These are phyloP conservation scores for Phaffomyces thermotolerans DNA, from an alignment of 805 yeast species.

Conservation along the genomic window DNA sequence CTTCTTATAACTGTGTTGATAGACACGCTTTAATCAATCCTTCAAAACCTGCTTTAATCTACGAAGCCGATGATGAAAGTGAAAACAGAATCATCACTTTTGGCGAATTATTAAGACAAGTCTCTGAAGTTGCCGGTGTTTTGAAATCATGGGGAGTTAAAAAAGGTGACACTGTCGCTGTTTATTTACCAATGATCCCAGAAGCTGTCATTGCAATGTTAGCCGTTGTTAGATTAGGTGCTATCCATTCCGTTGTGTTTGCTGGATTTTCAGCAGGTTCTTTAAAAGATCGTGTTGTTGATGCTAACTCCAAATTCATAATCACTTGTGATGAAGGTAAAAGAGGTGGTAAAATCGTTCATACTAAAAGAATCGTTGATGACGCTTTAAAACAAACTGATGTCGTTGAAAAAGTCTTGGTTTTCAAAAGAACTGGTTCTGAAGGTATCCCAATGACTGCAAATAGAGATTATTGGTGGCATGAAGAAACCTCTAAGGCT, in stretches of 20 bases:
- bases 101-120: slow-evolving; percentile 79
- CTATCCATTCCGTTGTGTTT: slow-evolving; percentile 91
- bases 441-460: slow-evolving; percentile 61
- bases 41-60: slow-evolving; percentile 74
- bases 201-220: slow-evolving; percentile 92
- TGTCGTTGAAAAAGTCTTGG: slow-evolving; percentile 73
- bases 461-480: slow-evolving; percentile 94
- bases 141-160: slow-evolving; percentile 78
- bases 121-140: slow-evolving; percentile 80
- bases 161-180: slow-evolving; percentile 95
- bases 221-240: slow-evolving; percentile 92
- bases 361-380: slow-evolving; percentile 90
- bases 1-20: slow-evolving; percentile 89
- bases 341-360: slow-evolving; percentile 91
- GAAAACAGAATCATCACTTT: slow-evolving; percentile 72
- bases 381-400: slow-evolving; percentile 78
- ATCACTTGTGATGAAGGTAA: slow-evolving; percentile 94
- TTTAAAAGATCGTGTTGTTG: slow-evolving; percentile 80
- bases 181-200: slow-evolving; percentile 96
- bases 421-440: slow-evolving; percentile 81
- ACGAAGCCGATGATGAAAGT: slow-evolving; percentile 88
- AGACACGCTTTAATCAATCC: slow-evolving; percentile 90
- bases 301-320: slow-evolving; percentile 78
- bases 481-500: slow-evolving; percentile 75
- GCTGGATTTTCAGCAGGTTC: slow-evolving; percentile 97